Evolutionary conservation across 2,329 filamentous ascomycete species (phyloP).

Genomic region (Pseudopithomyces maydicus): DNA sequence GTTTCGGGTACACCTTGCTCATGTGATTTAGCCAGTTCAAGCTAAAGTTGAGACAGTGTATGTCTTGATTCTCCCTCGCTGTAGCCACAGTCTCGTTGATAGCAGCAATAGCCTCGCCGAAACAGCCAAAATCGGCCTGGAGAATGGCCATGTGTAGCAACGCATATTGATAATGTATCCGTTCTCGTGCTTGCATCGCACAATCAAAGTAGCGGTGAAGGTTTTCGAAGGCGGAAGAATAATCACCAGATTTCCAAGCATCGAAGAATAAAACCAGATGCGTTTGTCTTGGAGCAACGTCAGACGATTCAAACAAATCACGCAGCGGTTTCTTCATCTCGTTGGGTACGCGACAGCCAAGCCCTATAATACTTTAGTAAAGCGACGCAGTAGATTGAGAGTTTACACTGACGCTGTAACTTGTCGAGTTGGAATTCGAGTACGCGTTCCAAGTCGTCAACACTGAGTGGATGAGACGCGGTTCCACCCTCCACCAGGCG

Average conservation of each 20-base stretch:
- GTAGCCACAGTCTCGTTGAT: conserved; percentile 95
- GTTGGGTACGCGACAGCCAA: conserved; percentile 77
- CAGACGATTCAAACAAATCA: conserved; percentile 69
- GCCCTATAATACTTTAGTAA: conserved; percentile 53
- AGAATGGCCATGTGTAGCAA: conserved; percentile 90
- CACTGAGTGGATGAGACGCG: conserved; percentile 62
- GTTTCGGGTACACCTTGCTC: conserved; percentile 78
- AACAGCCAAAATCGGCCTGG: conserved; percentile 93
- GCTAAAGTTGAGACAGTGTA: conserved; percentile 90
- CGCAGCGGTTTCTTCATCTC: conserved; percentile 75
- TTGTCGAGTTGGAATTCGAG: conserved; percentile 88
- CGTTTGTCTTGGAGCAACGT: conserved; percentile 71
- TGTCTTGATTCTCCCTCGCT: conserved; percentile 91
- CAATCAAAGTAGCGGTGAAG: conserved; percentile 97
- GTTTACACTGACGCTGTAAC: conserved; percentile 71
- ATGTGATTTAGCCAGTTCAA: conserved; percentile 97
- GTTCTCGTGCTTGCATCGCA: conserved; percentile 83
- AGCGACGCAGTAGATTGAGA: neutral
- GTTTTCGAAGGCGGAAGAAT: conserved; percentile 85
- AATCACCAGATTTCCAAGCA: conserved; percentile 89
- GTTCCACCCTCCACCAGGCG: conserved; percentile 49
- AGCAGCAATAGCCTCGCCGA: conserved; percentile 85
- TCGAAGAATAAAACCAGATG: conserved; percentile 89
- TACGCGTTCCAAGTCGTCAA: conserved; percentile 78
- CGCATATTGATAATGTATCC: conserved; percentile 91